Conservation (phyloP, 371 early-diverging fungal genomes). For the Lichtheimia ramosa region DNA sequence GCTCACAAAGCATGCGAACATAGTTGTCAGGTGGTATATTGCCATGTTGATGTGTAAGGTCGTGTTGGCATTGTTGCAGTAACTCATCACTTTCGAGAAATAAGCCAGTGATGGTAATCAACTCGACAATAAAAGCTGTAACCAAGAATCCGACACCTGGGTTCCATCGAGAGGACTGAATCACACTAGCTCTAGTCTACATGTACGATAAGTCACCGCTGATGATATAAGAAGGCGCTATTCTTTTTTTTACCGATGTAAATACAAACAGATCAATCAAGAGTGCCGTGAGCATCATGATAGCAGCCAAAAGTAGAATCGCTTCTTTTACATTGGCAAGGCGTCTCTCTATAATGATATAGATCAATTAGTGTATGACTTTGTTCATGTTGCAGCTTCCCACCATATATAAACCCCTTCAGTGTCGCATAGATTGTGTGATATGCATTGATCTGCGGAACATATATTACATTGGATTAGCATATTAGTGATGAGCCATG, state of each 20-base stretch:
- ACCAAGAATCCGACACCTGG: conserved; percentile 4
- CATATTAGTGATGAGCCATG: no score
- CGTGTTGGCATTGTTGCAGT: not conserved
- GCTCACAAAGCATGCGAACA: not conserved
- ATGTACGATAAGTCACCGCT: no score
- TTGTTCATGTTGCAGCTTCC: not conserved
- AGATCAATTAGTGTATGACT: no score
- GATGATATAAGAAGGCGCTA: not conserved
- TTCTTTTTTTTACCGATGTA: not conserved
- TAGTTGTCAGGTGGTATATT: not conserved
- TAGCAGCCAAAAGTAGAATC: not conserved
- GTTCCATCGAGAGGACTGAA: conserved; percentile 3
- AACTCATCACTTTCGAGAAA: not conserved
- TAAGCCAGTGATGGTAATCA: not conserved
- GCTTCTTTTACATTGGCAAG: conserved; percentile 1
- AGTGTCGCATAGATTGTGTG: not conserved
- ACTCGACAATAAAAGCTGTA: conserved; percentile 1
- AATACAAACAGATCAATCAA: conserved; percentile 1
- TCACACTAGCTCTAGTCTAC: conserved; percentile 1
- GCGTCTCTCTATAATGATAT: not conserved
- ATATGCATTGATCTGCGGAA: not conserved
- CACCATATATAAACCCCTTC: not conserved
- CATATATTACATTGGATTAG: no score
- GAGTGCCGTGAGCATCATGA: not conserved
- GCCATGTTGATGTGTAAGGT: not conserved